Evolutionary conservation across 805 yeast genomes (phyloP).

Genomic region (Yamadazyma olivae): DNA sequence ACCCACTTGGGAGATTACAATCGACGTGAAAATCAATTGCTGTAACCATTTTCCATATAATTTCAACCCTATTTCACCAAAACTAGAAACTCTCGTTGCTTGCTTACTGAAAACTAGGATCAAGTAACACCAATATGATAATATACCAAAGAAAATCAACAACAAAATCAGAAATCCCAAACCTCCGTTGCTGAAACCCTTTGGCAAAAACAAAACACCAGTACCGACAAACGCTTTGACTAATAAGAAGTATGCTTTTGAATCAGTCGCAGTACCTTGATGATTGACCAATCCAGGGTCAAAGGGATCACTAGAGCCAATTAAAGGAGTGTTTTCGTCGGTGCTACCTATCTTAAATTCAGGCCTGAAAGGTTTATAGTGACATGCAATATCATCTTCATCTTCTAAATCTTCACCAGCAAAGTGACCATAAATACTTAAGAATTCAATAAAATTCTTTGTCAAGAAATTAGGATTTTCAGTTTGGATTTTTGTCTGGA

Average conservation of each 20-base stretch:
- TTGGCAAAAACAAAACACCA: conserved; percentile 68
- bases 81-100: conserved; percentile 64
- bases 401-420: conserved; percentile 82
- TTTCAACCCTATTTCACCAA: conserved; percentile 69
- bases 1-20: conserved; percentile 72
- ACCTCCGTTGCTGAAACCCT: conserved; percentile 73
- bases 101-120: conserved; percentile 58
- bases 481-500: conserved; percentile 30
- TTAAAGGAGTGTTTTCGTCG: conserved; percentile 39
- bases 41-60: conserved; percentile 68
- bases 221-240: conserved; percentile 78
- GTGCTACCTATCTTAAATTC: conserved; percentile 7
- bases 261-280: conserved; percentile 67
- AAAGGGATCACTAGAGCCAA: conserved; percentile 9
- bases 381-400: conserved; percentile 56
- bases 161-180: conserved; percentile 52
- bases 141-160: conserved; percentile 57
- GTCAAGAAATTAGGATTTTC: conserved; percentile 51
- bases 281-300: conserved; percentile 23
- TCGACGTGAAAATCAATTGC: conserved; percentile 56
- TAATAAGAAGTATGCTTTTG: conserved; percentile 67
- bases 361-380: conserved; percentile 29
- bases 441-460: conserved; percentile 70
- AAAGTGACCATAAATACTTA: conserved; percentile 79
- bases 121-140: conserved; percentile 78